A percentile compares a stretch with the other conserved stretches of the same genome.
phyloP scores from a whole-genome alignment of 1,139 yeast species.

The Saccharomycopsis phalli region DNA sequence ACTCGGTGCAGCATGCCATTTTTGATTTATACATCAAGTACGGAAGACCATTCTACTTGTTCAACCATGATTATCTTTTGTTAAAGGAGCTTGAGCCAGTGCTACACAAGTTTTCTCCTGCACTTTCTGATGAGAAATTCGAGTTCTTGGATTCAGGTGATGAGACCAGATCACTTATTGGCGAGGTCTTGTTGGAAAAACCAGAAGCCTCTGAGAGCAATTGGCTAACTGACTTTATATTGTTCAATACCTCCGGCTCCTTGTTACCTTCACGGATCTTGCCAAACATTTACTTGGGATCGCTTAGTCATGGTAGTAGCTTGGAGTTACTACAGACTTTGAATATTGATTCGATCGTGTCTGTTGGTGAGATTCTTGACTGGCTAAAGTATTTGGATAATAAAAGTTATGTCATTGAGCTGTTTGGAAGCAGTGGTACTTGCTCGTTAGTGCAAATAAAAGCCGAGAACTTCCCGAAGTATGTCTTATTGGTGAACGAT shows the following conservation, averaged over 20 bases:
- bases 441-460: conserved; percentile 2
- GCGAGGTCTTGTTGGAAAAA: conserved; percentile 4
- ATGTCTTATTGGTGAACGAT: conserved; percentile 32
- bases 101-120: conserved; percentile 25
- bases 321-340: conserved; percentile 52
- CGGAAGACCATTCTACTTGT: conserved; percentile 77
- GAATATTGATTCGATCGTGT: conserved; percentile 67
- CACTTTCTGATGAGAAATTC: neutral
- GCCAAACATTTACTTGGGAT: conserved; percentile 81
- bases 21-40: conserved; percentile 51
- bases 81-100: conserved; percentile 56
- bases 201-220: neutral
- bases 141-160: neutral
- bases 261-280: conserved; percentile 45
- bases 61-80: conserved; percentile 64
- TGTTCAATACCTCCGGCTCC: conserved; percentile 21
- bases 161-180: conserved; percentile 1
- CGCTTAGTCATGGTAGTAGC: conserved; percentile 73
- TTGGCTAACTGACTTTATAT: conserved; percentile 3
- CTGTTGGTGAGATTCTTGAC: conserved; percentile 65
- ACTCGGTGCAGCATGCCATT: conserved; percentile 36
- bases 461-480: conserved; percentile 24
- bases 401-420: conserved; percentile 20
- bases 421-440: conserved; percentile 14
- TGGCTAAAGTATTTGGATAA: conserved; percentile 21